Percentiles rank a stretch among this genome's conserved stretches.
These are phyloP conservation scores for Rubus parviflorus DNA, from an alignment of 306 rosid species.

Conservation along the genomic window DNA sequence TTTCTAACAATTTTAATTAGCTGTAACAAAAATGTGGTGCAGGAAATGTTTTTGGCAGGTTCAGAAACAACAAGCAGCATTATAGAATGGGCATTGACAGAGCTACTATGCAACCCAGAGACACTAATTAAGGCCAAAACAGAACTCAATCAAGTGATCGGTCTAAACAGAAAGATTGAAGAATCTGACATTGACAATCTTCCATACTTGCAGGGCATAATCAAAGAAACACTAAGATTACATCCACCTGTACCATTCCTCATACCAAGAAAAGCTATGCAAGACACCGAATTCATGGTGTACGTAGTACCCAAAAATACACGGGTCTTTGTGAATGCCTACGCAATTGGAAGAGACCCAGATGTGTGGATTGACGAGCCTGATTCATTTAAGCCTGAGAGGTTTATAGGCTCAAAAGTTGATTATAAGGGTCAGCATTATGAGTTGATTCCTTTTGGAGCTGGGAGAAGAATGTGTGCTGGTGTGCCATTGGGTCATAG, in stretches of 20 bases:
- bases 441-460: slow-evolving; percentile 50
- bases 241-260: slow-evolving; percentile 55
- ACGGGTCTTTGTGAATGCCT: slow-evolving; percentile 49
- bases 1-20: not conserved
- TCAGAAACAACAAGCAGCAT: slow-evolving; percentile 59
- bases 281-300: slow-evolving; percentile 48
- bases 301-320: slow-evolving; percentile 43
- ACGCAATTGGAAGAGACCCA: slow-evolving; percentile 63
- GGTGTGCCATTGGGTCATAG: slow-evolving; percentile 51
- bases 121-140: slow-evolving; percentile 28
- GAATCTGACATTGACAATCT: slow-evolving; percentile 55
- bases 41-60: slow-evolving; percentile 59
- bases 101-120: slow-evolving; percentile 39
- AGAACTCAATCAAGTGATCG: slow-evolving; percentile 39
- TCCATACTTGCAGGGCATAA: slow-evolving; percentile 34
- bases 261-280: slow-evolving; percentile 37
- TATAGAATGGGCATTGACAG: slow-evolving; percentile 54
- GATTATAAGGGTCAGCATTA: slow-evolving; percentile 48
- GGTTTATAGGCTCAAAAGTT: slow-evolving; percentile 27
- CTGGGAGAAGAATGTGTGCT: slow-evolving; percentile 53
- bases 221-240: slow-evolving; percentile 49
- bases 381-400: slow-evolving; percentile 37
- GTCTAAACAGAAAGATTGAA: slow-evolving; percentile 31
- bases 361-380: slow-evolving; percentile 47
- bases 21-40: not conserved